Evolutionary conservation across 2,329 filamentous ascomycete genomes (phyloP), one percentile per base, ranked within the genome.

Genomic region (Curvularia hawaiiensis): DNA sequence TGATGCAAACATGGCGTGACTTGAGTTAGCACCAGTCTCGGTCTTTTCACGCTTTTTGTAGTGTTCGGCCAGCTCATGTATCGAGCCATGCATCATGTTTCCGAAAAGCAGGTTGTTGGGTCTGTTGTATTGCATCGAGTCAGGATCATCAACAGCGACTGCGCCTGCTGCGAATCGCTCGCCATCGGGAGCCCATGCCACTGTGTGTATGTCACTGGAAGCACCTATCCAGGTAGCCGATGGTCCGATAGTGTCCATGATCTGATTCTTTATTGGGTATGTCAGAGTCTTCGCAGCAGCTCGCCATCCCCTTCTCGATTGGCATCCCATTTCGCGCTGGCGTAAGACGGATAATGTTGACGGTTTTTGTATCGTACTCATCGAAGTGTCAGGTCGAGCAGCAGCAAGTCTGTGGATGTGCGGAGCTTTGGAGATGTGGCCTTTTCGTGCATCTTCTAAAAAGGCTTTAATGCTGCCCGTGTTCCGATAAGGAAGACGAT

Each of bases 41-140:
- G 78, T 68, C 16, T 65, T 65, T n/a, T 78, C 72, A 3, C 82
- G 78, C 18, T 71, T 63, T 3, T 81, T 69, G 35, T 77, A 78
- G 64, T 88, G 85, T 49, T 84, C 80, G 1, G 82, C 79, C 0
- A 88, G 68, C 60, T 87, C 85, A 51, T 78, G 73, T 8, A 88
- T 66, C 1, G 64, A 65, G 20, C 77, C 79, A 1, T 65, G 63
- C 1, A 67, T 60, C 3, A 79, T 60, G 58, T 84, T 75, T 1
- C 85, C 85, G 35, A 84, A 68, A 1, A 88, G 65, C 1, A 88
- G 73, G 62, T 88, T 88, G 57, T 85, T 83, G 0, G 79, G 76
- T 39, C 82, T 75, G 56, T 88, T 88, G 65, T 88, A 88, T 40
- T 85, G 81, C 80, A 85, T 84, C n/a, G 80, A 84, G 45, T 80